Conservation (phyloP, 1,139 yeast species). For the Geotrichum reessii region DNA sequence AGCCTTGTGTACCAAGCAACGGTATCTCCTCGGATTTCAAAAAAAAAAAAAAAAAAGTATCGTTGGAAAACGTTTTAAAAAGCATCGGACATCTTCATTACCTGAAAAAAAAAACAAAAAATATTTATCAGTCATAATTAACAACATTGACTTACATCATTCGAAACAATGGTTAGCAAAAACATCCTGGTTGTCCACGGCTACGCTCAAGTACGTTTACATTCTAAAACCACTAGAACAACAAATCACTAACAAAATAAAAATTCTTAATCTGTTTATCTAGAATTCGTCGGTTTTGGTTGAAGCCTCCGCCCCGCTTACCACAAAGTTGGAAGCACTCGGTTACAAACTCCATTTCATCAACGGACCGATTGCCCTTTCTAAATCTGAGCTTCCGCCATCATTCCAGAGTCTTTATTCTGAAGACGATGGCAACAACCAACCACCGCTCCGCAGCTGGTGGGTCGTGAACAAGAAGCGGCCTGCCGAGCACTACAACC, state of each 20-base stretch:
- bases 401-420: background rate
- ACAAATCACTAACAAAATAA: background rate
- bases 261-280: background rate
- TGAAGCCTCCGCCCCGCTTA: background rate
- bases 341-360: background rate
- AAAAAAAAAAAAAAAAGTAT: too few relatives aligned
- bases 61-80: too few relatives aligned
- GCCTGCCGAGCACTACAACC: slow-evolving; percentile 35
- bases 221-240: background rate
- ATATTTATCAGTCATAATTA: background rate
- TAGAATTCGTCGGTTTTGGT: background rate
- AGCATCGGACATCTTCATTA: too few relatives aligned
- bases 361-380: background rate
- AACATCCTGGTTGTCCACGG: slow-evolving; percentile 10
- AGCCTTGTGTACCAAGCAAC: too few relatives aligned
- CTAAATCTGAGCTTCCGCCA: background rate
- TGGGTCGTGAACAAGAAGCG: slow-evolving; percentile 40
- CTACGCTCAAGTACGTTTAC: slow-evolving; percentile 4
- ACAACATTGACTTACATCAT: background rate
- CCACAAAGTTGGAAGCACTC: background rate
- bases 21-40: too few relatives aligned
- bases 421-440: background rate
- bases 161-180: background rate
- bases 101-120: background rate
- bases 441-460: slow-evolving; percentile 36